These are phyloP conservation scores for Aethionema arabicum DNA, from an alignment of 345 rosid species.

Conservation along the genomic window DNA sequence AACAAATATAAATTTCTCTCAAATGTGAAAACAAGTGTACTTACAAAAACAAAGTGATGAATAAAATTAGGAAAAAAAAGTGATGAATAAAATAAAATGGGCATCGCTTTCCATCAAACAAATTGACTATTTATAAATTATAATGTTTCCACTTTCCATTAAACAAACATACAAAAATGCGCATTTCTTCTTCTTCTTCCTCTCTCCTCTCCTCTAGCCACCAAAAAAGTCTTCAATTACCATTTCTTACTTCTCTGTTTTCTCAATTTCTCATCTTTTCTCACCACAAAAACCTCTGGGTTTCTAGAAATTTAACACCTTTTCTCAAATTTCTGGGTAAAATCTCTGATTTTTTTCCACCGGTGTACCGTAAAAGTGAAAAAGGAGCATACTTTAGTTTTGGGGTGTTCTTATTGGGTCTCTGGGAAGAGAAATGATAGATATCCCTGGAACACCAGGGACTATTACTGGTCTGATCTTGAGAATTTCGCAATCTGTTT, in stretches of 20 bases:
- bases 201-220: slow-evolving; percentile 35
- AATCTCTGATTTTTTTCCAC: background rate
- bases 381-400: slow-evolving; percentile 5
- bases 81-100: background rate
- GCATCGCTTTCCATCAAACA: slow-evolving; percentile 34
- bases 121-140: slow-evolving; percentile 11
- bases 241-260: slow-evolving; percentile 13
- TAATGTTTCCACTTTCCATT: slow-evolving; percentile 17
- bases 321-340: background rate
- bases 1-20: too few relatives aligned
- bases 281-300: slow-evolving; percentile 15
- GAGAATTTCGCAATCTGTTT: slow-evolving; percentile 66
- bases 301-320: slow-evolving; percentile 2
- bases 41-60: slow-evolving; percentile 29
- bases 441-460: slow-evolving; percentile 82
- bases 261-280: background rate
- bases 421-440: slow-evolving; percentile 50
- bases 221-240: slow-evolving; percentile 25
- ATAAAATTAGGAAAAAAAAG: background rate
- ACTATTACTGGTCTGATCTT: slow-evolving; percentile 60
- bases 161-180: slow-evolving; percentile 27
- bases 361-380: background rate
- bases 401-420: slow-evolving; percentile 2
- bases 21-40: slow-evolving; percentile 8
- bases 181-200: slow-evolving; percentile 32